A percentile compares a stretch with the other conserved stretches of the same genome.
These are phyloP conservation scores for Rhytidiadelphus loreus DNA, from an alignment of 225 moss, liverwort and hornwort genomes.

Conservation along the genomic window DNA sequence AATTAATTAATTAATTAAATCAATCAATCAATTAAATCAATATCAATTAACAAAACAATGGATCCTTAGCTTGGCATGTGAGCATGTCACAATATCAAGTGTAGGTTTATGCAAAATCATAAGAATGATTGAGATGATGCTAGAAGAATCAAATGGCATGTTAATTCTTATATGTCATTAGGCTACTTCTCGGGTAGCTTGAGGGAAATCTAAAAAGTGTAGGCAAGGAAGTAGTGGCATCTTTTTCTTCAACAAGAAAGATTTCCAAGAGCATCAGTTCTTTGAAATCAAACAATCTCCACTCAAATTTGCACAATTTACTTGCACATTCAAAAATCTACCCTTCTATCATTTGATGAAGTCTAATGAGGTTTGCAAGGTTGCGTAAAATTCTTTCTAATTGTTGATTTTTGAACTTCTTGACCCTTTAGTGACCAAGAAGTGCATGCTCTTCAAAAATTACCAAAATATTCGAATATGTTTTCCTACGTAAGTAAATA, in stretches of 20 bases:
- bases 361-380: rapidly evolving
- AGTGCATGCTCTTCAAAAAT: not conserved
- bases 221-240: rapidly evolving
- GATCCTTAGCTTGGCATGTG: not conserved
- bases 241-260: not conserved
- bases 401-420: not conserved
- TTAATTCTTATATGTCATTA: not conserved
- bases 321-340: not conserved
- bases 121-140: not conserved
- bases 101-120: too few relatives aligned
- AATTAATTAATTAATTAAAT: not conserved
- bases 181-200: rapidly evolving
- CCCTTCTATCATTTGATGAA: not conserved
- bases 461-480: not conserved
- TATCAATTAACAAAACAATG: not conserved
- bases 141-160: not conserved
- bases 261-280: not conserved
- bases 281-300: not conserved
- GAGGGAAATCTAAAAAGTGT: rapidly evolving
- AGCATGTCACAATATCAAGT: rapidly evolving
- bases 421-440: not conserved
- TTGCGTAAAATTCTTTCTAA: not conserved
- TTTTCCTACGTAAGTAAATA: not conserved
- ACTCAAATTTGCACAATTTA: not conserved
- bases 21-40: not conserved